Base-by-base conservation (phyloP, 1,139 yeast species). In the Meyerozyma guilliermondii region DNA sequence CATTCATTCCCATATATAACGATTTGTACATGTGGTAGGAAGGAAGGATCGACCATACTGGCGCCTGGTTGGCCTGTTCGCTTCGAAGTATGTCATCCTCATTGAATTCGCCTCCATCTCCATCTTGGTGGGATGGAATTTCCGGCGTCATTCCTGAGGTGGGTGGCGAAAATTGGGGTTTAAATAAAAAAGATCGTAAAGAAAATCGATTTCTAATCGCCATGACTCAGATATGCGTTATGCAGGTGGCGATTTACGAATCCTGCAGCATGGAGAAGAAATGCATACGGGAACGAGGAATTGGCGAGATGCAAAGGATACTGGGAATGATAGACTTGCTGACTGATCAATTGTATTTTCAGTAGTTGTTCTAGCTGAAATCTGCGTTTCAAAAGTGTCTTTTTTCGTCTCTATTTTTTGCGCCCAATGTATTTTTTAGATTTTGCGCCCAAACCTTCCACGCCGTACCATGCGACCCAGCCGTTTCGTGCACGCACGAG, bases 1-100 rank as follows among this genome's bases (percentile, higher is more conserved):
- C 36, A 16, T 33, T 33, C 36, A 33, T 33, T 5, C 36, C 36
- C 24, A 17, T 17, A 16, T 18, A 33, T 24, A 33, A 13, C 24
- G 36, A 33, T 26, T 33, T 33, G 36, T 33, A 24, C 39, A 36
- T 36, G 16, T 24, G 30, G 28, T 36, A 36, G 16, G 39, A 36
- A 3, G 39, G 39, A 11, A 36, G 24, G 9, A 36, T 36, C 20
- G 31, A 26, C 39, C 39, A 36, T 20, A 36, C 39, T 2, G 36
- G 36, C 7, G 36, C 36, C 36, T 33, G 24, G 16, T 33, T 33
- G 36, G 36, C 36, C 24, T 17, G 36, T 33, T 33, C 36, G 24
- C 36, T 33, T 1, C 36, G 11, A 2, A 20, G 7, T 3, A 33
- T 14, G 20, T 33, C 36, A 14, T 33, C 36, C 9, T 33, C 36